Conservation (phyloP, 768 basidiomycete genomes). For the Cyclocybe cylindracea region DNA sequence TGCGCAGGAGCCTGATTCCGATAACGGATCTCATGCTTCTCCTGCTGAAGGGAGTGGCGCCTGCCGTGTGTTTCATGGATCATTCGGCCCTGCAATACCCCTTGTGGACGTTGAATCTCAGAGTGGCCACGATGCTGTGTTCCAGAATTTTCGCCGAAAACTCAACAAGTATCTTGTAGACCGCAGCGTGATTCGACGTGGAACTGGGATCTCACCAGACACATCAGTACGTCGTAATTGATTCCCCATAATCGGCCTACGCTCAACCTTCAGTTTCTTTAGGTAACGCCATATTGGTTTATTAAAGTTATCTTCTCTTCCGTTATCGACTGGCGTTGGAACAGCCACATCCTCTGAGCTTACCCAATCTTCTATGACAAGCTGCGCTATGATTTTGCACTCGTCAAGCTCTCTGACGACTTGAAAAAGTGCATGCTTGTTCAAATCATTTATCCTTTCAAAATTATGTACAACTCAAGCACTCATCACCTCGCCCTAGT, state of each 20-base stretch:
- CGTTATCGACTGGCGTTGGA: conserved; percentile 24
- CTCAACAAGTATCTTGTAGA: not conserved
- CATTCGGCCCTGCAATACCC: not conserved
- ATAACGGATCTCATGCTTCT: no score
- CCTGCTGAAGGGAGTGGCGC: no score
- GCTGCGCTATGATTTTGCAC: conserved; percentile 24
- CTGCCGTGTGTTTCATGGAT: no score
- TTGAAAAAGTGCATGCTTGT: conserved; percentile 5
- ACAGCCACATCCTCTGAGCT: conserved; percentile 27
- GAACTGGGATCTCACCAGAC: not conserved
- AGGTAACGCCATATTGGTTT: conserved; percentile 23
- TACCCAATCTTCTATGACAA: conserved; percentile 27
- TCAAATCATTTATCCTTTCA: not conserved
- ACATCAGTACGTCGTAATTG: conserved; percentile 1
- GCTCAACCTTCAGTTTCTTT: not conserved
- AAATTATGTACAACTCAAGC: conserved; percentile 26
- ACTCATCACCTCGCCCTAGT: not conserved
- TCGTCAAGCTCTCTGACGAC: conserved; percentile 8
- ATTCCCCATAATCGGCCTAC: not conserved
- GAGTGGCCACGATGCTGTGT: not conserved
- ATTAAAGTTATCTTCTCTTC: conserved; percentile 29
- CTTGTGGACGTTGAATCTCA: not conserved
- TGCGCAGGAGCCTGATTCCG: no score
- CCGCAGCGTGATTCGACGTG: not conserved
- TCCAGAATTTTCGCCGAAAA: conserved; percentile 3